Evolutionary conservation across 2,329 filamentous ascomycete species (phyloP).

Genomic region (Pyrenophora graminea): DNA sequence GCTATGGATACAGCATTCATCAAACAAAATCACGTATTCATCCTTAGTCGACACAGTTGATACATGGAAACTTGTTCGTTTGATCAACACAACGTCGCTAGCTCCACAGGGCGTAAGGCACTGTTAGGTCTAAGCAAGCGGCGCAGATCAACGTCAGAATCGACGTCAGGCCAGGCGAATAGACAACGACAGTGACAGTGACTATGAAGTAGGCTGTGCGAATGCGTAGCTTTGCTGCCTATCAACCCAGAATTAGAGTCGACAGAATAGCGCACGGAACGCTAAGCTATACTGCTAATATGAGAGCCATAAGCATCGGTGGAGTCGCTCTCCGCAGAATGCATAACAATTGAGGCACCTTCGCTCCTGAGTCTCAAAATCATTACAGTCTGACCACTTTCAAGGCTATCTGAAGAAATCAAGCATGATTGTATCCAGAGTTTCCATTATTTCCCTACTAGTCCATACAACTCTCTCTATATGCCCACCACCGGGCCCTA

Average conservation of each 20-base stretch:
- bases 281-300: no score
- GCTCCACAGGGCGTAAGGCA: not conserved
- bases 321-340: no score
- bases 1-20: no score
- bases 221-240: not conserved
- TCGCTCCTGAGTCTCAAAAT: not conserved
- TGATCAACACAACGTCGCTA: not conserved
- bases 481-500: constrained; percentile 30
- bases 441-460: not conserved
- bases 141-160: constrained; percentile 1
- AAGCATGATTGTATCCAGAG: not conserved
- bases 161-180: not conserved
- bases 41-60: no score
- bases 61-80: no score
- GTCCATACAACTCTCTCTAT: constrained; percentile 5
- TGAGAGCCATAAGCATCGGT: no score
- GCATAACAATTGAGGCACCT: not conserved
- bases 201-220: not conserved
- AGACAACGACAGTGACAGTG: not conserved
- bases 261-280: not conserved
- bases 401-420: no score
- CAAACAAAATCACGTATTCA: no score
- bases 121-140: not conserved
- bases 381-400: no score
- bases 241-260: not conserved